phyloP scores from a whole-genome alignment of 169 alveolate species.

The Plasmodium yoelii region DNA sequence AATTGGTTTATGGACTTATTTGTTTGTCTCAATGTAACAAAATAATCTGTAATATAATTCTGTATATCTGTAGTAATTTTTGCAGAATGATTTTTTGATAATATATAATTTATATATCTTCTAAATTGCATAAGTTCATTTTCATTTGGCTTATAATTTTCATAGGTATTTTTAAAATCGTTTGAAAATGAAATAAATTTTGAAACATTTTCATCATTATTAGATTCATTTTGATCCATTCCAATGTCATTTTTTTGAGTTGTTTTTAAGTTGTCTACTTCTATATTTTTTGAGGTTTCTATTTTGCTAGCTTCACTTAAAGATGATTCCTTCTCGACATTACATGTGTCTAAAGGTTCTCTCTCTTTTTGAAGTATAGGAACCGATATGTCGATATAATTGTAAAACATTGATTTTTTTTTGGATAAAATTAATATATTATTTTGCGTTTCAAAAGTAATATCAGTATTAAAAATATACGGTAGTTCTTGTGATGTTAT shows the following conservation, averaged over 20 bases:
- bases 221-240: not conserved
- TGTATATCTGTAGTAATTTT: constrained; percentile 39
- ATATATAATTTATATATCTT: constrained; percentile 71
- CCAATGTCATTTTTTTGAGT: not conserved
- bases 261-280: no score
- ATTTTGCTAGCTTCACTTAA: not conserved
- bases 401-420: constrained; percentile 63
- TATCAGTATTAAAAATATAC: constrained; percentile 48
- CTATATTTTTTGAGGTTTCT: not conserved
- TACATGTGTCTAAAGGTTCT: not conserved
- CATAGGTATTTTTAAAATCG: constrained; percentile 41
- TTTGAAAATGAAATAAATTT: constrained; percentile 9
- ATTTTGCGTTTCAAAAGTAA: constrained; percentile 59
- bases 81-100: constrained; percentile 68
- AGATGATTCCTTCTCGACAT: not conserved
- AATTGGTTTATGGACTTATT: constrained; percentile 58
- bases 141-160: constrained; percentile 49
- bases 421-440: constrained; percentile 51
- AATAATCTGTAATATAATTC: constrained; percentile 60
- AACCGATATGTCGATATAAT: constrained; percentile 53
- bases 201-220: not conserved
- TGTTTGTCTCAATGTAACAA: constrained; percentile 63
- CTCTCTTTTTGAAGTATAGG: constrained; percentile 34
- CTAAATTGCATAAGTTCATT: constrained; percentile 74
- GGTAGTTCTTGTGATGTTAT: constrained; percentile 63